phyloP scores from a whole-genome alignment of 345 rosid genomes.

The Salix viminalis region DNA sequence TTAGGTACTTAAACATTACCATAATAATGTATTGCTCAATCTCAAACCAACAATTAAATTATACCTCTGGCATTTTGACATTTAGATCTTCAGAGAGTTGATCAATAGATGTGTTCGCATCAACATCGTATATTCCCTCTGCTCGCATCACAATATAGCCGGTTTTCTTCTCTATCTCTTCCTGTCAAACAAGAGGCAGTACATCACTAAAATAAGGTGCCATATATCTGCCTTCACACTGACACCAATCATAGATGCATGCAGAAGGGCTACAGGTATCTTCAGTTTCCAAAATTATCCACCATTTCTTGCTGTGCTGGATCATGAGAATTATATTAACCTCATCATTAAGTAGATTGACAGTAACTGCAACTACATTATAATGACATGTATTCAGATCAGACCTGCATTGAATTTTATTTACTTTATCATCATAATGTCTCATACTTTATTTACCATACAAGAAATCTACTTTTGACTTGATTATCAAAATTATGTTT shows the following conservation, averaged over 20 bases:
- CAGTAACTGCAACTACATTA: neutral
- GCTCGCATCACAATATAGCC: conserved; percentile 97
- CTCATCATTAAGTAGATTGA: no score
- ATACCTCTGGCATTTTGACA: conserved; percentile 96
- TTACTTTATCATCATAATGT: neutral
- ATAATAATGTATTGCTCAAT: neutral
- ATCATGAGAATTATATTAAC: no score
- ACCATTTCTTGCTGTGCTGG: no score
- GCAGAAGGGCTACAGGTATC: neutral
- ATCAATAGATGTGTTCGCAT: conserved; percentile 96
- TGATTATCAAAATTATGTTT: neutral
- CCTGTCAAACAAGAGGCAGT: conserved; percentile 42
- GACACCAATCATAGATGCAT: neutral
- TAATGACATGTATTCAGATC: no score
- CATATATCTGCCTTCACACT: neutral
- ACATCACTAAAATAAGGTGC: neutral
- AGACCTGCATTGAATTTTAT: no score
- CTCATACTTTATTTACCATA: neutral
- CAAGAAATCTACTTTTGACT: neutral
- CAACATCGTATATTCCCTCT: conserved; percentile 89
- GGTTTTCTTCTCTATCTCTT: conserved; percentile 98
- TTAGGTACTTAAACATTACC: neutral
- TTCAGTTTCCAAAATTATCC: no score
- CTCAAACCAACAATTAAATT: neutral
- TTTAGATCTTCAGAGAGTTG: conserved; percentile 90